Evolutionary conservation across 2,329 filamentous ascomycete species (phyloP).

Genomic region (Trichoderma sp.): DNA sequence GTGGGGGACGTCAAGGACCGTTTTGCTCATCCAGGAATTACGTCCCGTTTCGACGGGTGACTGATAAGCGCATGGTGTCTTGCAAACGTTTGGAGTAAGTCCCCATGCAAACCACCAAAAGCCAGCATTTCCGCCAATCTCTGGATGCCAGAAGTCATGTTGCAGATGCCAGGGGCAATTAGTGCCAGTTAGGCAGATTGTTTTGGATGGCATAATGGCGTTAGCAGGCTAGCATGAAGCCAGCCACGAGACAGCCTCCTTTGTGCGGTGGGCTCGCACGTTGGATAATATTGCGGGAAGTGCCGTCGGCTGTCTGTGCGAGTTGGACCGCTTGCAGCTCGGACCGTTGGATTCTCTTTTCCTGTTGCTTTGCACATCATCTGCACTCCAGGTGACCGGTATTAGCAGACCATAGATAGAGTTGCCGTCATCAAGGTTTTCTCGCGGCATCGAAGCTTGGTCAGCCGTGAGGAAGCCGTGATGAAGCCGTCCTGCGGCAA

Average conservation of each 20-base stretch:
- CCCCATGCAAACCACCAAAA: not conserved
- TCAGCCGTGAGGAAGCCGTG: not conserved
- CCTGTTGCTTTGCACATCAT: not conserved
- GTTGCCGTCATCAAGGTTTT: not conserved
- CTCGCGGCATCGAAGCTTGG: not conserved
- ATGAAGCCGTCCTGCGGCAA: not conserved
- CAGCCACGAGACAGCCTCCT: conserved; percentile 2
- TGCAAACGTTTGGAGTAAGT: not conserved
- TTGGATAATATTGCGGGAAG: not conserved
- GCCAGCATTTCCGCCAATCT: not conserved
- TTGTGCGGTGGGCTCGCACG: not conserved
- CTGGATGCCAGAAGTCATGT: conserved; percentile 2
- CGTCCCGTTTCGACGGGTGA: not conserved
- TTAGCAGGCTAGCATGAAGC: not conserved
- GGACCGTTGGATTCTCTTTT: not conserved
- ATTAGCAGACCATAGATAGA: not conserved
- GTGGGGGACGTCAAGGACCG: not conserved
- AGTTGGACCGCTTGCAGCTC: not conserved
- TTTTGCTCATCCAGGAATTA: not conserved
- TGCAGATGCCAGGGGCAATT: conserved; percentile 11
- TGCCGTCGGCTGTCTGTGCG: conserved; percentile 1
- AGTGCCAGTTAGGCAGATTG: not conserved
- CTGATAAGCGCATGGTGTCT: not conserved
- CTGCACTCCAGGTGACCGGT: not conserved
- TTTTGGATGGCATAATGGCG: not conserved